These are phyloP conservation scores for Nakazawaea populi DNA, from an alignment of 805 yeast genomes.

Conservation along the genomic window DNA sequence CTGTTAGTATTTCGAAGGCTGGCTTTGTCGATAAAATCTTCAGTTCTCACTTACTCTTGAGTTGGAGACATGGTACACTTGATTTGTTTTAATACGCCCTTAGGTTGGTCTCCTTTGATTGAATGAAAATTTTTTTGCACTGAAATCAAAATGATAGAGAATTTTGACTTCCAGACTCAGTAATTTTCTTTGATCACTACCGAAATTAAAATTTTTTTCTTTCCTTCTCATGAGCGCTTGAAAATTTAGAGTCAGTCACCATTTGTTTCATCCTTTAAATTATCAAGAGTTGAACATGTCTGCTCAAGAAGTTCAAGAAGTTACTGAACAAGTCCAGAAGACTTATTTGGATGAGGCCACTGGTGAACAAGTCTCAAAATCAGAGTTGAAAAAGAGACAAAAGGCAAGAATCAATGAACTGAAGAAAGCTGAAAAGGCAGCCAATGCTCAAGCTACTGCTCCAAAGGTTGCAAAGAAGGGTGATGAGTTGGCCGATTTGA, in stretches of 20 bases:
- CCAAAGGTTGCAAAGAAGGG: slow-evolving; percentile 53
- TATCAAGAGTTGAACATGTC: slow-evolving; percentile 16
- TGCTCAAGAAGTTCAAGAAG: slow-evolving; percentile 45
- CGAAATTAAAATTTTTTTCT: background rate
- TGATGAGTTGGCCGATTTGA: slow-evolving; percentile 78
- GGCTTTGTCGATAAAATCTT: background rate
- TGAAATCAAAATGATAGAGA: background rate
- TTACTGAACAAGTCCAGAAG: slow-evolving; percentile 59
- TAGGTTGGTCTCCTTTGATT: background rate
- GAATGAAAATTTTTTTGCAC: slow-evolving; percentile 1
- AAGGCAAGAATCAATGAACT: slow-evolving; percentile 82
- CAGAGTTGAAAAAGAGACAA: slow-evolving; percentile 93
- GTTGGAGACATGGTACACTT: background rate
- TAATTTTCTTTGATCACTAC: background rate
- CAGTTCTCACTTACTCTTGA: slow-evolving; percentile 1
- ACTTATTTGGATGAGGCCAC: slow-evolving; percentile 89
- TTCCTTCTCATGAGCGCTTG: too few relatives aligned
- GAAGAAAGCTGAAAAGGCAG: slow-evolving; percentile 90
- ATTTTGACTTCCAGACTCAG: background rate
- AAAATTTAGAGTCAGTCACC: too few relatives aligned
- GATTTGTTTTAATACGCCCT: background rate
- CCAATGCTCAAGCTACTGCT: slow-evolving; percentile 48
- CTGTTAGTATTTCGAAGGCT: background rate
- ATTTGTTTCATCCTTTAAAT: too few relatives aligned
- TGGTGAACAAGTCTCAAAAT: slow-evolving; percentile 94